Conservation (phyloP, 176 grass and related monocot genomes). For the Aegilops tauschii region DNA sequence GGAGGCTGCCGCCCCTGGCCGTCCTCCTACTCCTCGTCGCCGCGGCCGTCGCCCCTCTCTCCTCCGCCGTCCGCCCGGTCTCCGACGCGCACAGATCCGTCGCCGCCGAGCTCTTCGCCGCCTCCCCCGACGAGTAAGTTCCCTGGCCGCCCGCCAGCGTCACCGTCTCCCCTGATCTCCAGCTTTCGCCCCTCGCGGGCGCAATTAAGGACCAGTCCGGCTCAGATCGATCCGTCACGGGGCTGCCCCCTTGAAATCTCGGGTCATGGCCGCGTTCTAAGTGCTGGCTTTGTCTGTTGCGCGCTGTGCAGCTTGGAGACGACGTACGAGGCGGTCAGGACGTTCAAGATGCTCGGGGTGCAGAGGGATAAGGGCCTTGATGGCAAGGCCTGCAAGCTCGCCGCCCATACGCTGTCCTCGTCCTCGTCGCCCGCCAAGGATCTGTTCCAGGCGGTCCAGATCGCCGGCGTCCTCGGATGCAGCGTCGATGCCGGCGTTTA, state of each 20-base stretch:
- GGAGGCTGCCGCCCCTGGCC: conserved; percentile 7
- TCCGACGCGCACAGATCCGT: conserved; percentile 60
- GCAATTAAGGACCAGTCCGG: background rate
- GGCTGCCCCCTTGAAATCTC: background rate
- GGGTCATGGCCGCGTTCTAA: background rate
- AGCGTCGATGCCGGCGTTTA: conserved; percentile 28
- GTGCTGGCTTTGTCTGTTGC: background rate
- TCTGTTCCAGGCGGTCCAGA: conserved; percentile 57
- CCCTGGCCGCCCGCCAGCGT: background rate
- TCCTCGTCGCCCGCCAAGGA: conserved; percentile 42
- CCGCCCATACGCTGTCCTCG: conserved; percentile 34
- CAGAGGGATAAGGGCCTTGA: conserved; percentile 32
- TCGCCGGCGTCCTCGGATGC: conserved; percentile 44
- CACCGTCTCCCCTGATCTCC: conserved; percentile 13
- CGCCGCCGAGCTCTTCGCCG: conserved; percentile 42
- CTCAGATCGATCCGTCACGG: conserved; percentile 26
- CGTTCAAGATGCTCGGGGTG: conserved; percentile 48
- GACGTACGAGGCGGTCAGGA: conserved; percentile 50
- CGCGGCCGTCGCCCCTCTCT: background rate
- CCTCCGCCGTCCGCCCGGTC: conserved; percentile 44
- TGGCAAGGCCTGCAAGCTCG: conserved; percentile 43
- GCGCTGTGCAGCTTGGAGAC: conserved; percentile 44
- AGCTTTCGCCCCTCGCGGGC: background rate
- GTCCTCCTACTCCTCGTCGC: conserved; percentile 18
- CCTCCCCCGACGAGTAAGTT: conserved; percentile 51